phyloP scores from a whole-genome alignment of 257 asterid species.

The Echium plantagineum region DNA sequence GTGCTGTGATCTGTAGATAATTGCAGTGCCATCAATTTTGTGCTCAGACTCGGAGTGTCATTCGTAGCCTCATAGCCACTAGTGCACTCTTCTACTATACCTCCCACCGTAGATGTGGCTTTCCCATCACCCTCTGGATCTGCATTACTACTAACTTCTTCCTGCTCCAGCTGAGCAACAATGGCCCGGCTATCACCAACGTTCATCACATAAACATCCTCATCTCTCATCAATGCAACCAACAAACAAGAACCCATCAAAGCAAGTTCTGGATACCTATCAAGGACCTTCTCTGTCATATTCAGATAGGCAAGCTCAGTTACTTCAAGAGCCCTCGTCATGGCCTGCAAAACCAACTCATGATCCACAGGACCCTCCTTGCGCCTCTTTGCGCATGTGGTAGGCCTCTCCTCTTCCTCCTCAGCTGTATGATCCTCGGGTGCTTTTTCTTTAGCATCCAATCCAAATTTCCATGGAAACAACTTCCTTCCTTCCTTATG shows the following conservation, averaged over 20 bases:
- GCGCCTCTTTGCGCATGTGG: constrained; percentile 42
- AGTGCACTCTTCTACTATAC: constrained; percentile 53
- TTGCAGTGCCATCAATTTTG: constrained; percentile 65
- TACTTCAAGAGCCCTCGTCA: constrained; percentile 82
- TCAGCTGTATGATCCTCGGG: constrained; percentile 13
- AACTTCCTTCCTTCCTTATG: constrained; percentile 14
- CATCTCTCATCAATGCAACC: constrained; percentile 92
- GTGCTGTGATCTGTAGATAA: constrained; percentile 97
- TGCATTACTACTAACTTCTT: constrained; percentile 28
- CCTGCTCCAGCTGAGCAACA: constrained; percentile 66
- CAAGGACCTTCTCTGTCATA: constrained; percentile 87
- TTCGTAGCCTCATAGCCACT: constrained; percentile 28
- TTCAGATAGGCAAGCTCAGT: constrained; percentile 76
- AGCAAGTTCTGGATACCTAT: constrained; percentile 92
- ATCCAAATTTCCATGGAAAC: constrained; percentile 17
- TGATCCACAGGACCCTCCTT: constrained; percentile 70
- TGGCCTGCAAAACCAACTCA: constrained; percentile 69
- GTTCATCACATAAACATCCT: constrained; percentile 95
- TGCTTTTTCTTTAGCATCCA: constrained; percentile 16
- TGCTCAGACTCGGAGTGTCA: constrained; percentile 39
- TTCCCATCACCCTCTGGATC: constrained; percentile 26
- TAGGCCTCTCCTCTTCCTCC: constrained; percentile 22
- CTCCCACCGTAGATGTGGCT: constrained; percentile 32
- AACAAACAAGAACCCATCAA: constrained; percentile 95
- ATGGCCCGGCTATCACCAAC: constrained; percentile 97